Conservation (phyloP, 1,284 basidiomycete genomes). For the Trametes pubescens region DNA sequence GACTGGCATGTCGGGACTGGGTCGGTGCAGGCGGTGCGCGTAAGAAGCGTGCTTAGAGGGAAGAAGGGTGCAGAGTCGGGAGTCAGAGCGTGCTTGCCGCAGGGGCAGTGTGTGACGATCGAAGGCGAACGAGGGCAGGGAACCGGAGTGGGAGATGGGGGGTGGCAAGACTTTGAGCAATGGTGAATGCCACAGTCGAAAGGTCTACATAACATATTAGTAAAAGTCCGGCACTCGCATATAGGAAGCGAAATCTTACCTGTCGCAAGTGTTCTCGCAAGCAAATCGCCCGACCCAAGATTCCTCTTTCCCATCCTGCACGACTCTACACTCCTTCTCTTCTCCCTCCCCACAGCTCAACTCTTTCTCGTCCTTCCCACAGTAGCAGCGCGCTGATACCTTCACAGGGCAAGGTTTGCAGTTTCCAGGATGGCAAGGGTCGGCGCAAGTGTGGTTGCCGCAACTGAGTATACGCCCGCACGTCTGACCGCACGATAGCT, state of each 20-base stretch:
- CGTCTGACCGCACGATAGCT: slow-evolving; percentile 71
- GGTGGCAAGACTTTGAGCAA: slow-evolving; percentile 77
- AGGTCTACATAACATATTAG: slow-evolving; percentile 47
- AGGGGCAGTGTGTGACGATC: slow-evolving; percentile 79
- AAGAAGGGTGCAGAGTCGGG: slow-evolving; percentile 44
- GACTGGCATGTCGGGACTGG: slow-evolving; percentile 83
- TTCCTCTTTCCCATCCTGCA: slow-evolving; percentile 45
- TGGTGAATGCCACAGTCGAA: slow-evolving; percentile 82
- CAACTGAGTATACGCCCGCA: slow-evolving; percentile 71
- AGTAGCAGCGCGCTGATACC: slow-evolving; percentile 75
- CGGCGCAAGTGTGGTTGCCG: slow-evolving; percentile 70
- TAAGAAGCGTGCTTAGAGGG: slow-evolving; percentile 43
- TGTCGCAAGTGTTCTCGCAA: slow-evolving; percentile 70
- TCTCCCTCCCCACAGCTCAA: slow-evolving; percentile 73
- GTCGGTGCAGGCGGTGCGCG: slow-evolving; percentile 71
- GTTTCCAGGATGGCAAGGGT: slow-evolving; percentile 75
- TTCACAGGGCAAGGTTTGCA: slow-evolving; percentile 70
- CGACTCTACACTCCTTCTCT: slow-evolving; percentile 39
- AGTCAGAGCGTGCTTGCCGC: slow-evolving; percentile 71
- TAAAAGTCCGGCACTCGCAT: neutral
- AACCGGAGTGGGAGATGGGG: slow-evolving; percentile 65
- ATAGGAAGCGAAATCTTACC: slow-evolving; percentile 47
- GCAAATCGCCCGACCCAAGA: slow-evolving; percentile 76
- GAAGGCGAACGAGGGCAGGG: slow-evolving; percentile 80
- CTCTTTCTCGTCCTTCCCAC: slow-evolving; percentile 71